phyloP scores from a whole-genome alignment of 352 stramenopile genomes.

The Globisporangium irregulare region DNA sequence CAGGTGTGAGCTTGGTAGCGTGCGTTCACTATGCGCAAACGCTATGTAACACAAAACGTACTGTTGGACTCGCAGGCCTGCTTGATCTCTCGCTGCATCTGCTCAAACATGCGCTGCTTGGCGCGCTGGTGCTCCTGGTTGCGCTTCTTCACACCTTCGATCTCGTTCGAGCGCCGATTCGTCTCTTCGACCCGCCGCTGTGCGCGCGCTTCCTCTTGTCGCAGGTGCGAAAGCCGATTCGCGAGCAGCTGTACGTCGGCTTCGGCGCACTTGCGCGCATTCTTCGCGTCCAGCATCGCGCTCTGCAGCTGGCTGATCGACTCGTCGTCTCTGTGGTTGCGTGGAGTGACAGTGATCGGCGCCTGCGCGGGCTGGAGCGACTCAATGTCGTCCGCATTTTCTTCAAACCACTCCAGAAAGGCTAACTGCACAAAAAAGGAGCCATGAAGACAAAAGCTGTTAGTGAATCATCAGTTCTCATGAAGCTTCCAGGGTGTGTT shows the following conservation, averaged over 20 bases:
- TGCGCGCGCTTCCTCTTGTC: slow-evolving; percentile 47
- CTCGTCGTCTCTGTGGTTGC: slow-evolving; percentile 24
- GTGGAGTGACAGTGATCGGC: background rate
- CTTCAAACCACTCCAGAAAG: slow-evolving; percentile 77
- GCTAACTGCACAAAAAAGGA: slow-evolving; percentile 21
- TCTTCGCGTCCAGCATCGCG: slow-evolving; percentile 62
- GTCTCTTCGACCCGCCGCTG: slow-evolving; percentile 71
- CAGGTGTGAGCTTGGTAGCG: background rate
- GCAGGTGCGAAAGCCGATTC: slow-evolving; percentile 64
- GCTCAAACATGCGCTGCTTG: slow-evolving; percentile 49
- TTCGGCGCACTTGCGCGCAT: slow-evolving; percentile 54
- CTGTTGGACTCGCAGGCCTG: slow-evolving; percentile 52
- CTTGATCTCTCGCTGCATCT: slow-evolving; percentile 55
- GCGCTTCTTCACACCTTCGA: slow-evolving; percentile 54
- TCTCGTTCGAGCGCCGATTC: slow-evolving; percentile 55
- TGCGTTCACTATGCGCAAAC: background rate
- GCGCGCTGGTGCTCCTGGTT: slow-evolving; percentile 48
- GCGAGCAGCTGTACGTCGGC: slow-evolving; percentile 53
- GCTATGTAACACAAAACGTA: slow-evolving; percentile 15
- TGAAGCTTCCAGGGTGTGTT: background rate
- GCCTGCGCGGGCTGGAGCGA: background rate
- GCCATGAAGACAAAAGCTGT: background rate
- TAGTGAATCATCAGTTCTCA: background rate
- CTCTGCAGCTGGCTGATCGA: slow-evolving; percentile 38
- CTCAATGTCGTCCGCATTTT: slow-evolving; percentile 62